Evolutionary conservation across 306 rosid genomes (phyloP).

Genomic region (Medicago arabica): DNA sequence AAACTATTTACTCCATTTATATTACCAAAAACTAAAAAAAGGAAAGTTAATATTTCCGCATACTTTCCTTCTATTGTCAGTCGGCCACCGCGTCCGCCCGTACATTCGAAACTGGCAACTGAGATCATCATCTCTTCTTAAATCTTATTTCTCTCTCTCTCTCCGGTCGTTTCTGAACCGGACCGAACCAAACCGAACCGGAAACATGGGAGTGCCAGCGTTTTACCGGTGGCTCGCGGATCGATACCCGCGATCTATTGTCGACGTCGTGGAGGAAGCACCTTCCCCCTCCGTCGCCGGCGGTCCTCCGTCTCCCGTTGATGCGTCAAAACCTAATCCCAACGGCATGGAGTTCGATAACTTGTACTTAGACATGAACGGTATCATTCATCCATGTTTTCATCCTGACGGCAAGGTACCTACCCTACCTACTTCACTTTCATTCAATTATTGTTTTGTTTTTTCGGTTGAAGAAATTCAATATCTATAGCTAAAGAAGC

Average conservation of each 20-base stretch:
- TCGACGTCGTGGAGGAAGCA: slow-evolving; percentile 81
- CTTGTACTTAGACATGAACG: slow-evolving; percentile 92
- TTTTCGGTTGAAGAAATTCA: slow-evolving; percentile 4
- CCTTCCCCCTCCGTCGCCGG: slow-evolving; percentile 25
- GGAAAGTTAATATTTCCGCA: background rate
- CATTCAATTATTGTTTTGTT: background rate
- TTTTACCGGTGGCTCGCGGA: slow-evolving; percentile 99
- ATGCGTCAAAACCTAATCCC: slow-evolving; percentile 84
- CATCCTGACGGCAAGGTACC: slow-evolving; percentile 94
- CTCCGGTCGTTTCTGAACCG: slow-evolving; percentile 37
- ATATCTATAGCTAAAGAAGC: slow-evolving; percentile 10
- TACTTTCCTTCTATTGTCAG: background rate
- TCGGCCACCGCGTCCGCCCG: slow-evolving; percentile 44
- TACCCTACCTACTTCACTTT: background rate
- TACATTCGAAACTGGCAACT: slow-evolving; percentile 41
- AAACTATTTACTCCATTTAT: no score
- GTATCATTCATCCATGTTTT: slow-evolving; percentile 94
- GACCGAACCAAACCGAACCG: slow-evolving; percentile 48
- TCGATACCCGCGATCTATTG: slow-evolving; percentile 84
- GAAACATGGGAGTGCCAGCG: slow-evolving; percentile 91
- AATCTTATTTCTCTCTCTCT: background rate
- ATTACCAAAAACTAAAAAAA: background rate
- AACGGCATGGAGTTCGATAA: slow-evolving; percentile 93
- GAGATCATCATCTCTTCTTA: slow-evolving; percentile 47
- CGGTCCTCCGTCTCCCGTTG: slow-evolving; percentile 49